Percentiles rank a stretch among this genome's conserved stretches.
These are phyloP conservation scores for Paracamarosporium sp. DNA, from an alignment of 2,329 filamentous ascomycete genomes.

Conservation along the genomic window DNA sequence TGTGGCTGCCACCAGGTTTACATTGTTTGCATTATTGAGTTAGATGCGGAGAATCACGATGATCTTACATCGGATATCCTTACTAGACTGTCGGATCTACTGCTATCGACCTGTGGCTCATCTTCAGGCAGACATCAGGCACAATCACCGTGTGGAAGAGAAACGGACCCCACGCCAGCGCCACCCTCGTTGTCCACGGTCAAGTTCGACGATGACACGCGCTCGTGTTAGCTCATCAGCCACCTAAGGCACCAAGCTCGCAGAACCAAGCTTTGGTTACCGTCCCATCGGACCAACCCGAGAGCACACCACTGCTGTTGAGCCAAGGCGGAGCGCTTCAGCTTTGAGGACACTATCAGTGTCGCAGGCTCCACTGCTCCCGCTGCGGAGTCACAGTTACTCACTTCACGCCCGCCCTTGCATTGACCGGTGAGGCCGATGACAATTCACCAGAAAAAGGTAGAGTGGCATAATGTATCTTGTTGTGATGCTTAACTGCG, in stretches of 20 bases:
- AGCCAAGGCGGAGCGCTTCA: conserved; percentile 8
- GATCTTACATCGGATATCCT: neutral
- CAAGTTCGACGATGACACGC: conserved; percentile 3
- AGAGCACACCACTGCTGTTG: conserved; percentile 2
- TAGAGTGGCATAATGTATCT: neutral
- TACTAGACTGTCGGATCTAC: neutral
- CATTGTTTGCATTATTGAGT: neutral
- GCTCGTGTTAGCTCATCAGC: conserved; percentile 11
- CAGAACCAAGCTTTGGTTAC: conserved; percentile 16
- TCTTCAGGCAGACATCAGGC: conserved; percentile 14
- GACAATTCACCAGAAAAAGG: conserved; percentile 1
- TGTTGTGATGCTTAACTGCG: conserved; percentile 5
- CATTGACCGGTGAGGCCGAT: conserved; percentile 13
- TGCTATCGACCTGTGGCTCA: neutral
- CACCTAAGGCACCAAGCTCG: conserved; percentile 14
- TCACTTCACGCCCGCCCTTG: conserved; percentile 3
- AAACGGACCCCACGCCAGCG: conserved; percentile 13
- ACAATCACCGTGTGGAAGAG: conserved; percentile 16
- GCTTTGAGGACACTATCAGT: neutral
- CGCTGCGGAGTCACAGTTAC: neutral
- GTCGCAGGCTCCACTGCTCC: conserved; percentile 7
- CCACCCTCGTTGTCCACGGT: conserved; percentile 18
- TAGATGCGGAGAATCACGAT: neutral
- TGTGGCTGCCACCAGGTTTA: neutral
- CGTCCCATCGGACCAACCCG: conserved; percentile 13